phyloP scores from a whole-genome alignment of 2,329 filamentous ascomycete species.

The Plenodomus tracheiphilus region DNA sequence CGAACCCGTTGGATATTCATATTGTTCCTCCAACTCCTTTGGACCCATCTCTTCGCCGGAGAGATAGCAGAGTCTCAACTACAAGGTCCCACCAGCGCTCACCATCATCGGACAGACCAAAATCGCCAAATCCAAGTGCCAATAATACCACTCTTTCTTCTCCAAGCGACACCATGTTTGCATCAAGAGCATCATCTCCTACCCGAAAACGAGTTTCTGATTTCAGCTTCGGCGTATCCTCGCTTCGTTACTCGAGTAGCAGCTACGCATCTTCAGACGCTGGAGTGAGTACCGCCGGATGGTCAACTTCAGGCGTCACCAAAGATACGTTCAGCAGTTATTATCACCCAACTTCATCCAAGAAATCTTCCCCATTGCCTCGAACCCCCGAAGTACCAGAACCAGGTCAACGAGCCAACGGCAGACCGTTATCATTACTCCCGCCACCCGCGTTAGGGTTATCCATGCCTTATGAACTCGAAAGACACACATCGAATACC shows the following conservation, averaged over 20 bases:
- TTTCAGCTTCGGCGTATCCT: conserved; percentile 64
- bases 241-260: conserved; percentile 78
- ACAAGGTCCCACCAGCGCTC: conserved; percentile 8
- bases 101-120: conserved; percentile 3
- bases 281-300: conserved; percentile 16
- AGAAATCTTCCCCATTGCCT: conserved; percentile 12
- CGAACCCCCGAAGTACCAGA: conserved; percentile 22
- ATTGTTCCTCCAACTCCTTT: background rate
- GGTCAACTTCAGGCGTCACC: conserved; percentile 12
- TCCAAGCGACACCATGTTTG: conserved; percentile 4
- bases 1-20: background rate
- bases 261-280: conserved; percentile 85
- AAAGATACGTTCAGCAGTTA: conserved; percentile 13
- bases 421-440: conserved; percentile 19
- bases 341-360: conserved; percentile 15
- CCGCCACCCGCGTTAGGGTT: conserved; percentile 30
- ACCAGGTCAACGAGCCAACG: conserved; percentile 11
- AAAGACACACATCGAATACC: conserved; percentile 14
- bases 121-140: conserved; percentile 4
- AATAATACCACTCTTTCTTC: conserved; percentile 9
- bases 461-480: conserved; percentile 13
- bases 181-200: conserved; percentile 13
- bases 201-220: conserved; percentile 27
- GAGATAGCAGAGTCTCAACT: conserved; percentile 6
- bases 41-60: conserved; percentile 1